Evolutionary conservation across 768 basidiomycete species (phyloP), one percentile per base, ranked within the genome.

Genomic region (Agrocybe praecox): DNA sequence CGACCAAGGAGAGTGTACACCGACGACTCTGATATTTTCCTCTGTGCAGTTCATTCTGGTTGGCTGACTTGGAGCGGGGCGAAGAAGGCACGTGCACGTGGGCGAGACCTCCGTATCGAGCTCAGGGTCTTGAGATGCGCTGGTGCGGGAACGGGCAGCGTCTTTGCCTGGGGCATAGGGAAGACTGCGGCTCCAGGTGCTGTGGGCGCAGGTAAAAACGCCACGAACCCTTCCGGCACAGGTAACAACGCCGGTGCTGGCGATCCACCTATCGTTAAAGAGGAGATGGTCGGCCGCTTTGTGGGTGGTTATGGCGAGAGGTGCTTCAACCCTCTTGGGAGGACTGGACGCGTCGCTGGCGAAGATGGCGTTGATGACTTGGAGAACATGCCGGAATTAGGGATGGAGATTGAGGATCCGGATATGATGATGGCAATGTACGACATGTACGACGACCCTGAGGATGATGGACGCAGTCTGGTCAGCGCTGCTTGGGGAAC

Each of bases 401-500:
- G 42, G 40, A 18, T 22, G 44, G 47, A 46, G 46, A 36, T 19
- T 6, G 61, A 72, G 15, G 71, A 68, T 50, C 74, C 72, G 21
- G 73, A 69, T 33, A 69, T 64, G 19, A 65, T 65, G 49, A 63
- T 61, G 22, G 64, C 62, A 17, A 48, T 52, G 21, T 29, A 29
- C 26, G 26, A 29, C 26, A 59, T 60, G 23, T 68, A 60, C 42
- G 69, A 70, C 50, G 69, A 71, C 61, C 62, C 74, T 8, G 79
- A 80, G 36, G 83, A 88, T 57, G 87, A 88, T 62, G 86, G 86
- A 23, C 70, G 86, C 46, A 75, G 79, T 10, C 70, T 89, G 62
- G 73, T 80, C n/a, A 89, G 87, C 68, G 86, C 83, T 9, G 83
- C 83, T 0, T 90, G 90, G 90, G 89, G 89, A n/a, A 84, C 81